phyloP scores from a whole-genome alignment of 345 rosid genomes.

The Boechera retrofracta region DNA sequence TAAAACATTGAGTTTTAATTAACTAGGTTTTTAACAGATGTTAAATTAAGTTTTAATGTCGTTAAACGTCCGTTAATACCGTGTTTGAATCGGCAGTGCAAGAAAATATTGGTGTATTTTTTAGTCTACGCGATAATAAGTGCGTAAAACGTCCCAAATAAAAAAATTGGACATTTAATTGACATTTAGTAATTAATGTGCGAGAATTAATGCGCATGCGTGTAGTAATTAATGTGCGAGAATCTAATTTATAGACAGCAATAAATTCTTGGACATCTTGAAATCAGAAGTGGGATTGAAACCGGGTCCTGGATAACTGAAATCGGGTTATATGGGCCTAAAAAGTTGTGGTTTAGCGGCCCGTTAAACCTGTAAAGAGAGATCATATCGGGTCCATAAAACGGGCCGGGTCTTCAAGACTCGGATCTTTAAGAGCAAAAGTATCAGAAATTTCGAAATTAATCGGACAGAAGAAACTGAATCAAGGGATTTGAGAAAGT shows the following conservation, averaged over 20 bases:
- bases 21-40: too few species aligned
- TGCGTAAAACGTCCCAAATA: too few species aligned
- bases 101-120: too few species aligned
- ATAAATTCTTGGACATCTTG: not conserved
- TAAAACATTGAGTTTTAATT: too few species aligned
- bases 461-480: not conserved
- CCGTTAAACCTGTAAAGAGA: not conserved
- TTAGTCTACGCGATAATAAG: too few species aligned
- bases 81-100: too few species aligned
- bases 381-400: not conserved
- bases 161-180: too few species aligned
- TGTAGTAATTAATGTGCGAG: not conserved
- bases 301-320: not conserved
- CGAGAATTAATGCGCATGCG: not conserved
- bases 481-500: not conserved
- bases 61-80: too few species aligned
- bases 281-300: not conserved
- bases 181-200: not conserved
- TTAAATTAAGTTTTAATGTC: too few species aligned
- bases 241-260: not conserved
- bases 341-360: not conserved
- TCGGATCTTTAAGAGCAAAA: constrained; percentile 33
- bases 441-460: constrained; percentile 23
- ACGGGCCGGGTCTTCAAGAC: constrained; percentile 31
- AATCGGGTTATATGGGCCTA: constrained; percentile 9